Evolutionary conservation across 495 filamentous ascomycete genomes (phyloP).

Genomic region (Aspergillus olivimuriae): DNA sequence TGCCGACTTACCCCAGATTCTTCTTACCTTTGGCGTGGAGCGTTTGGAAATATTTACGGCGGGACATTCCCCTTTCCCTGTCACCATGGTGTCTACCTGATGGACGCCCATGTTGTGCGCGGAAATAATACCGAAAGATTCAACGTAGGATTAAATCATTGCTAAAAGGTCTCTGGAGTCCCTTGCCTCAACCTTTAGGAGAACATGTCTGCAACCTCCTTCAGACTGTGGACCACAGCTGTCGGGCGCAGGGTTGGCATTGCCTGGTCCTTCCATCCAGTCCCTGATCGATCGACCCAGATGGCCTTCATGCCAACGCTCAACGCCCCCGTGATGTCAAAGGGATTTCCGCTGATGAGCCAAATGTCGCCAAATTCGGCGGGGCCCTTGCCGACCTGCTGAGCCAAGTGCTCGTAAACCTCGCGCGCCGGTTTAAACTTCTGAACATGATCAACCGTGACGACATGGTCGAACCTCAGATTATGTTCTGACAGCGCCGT

Average conservation of each 20-base stretch:
- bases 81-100: not conserved
- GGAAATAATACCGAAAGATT: not conserved
- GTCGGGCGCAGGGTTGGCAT: conserved; percentile 23
- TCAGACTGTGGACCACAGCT: conserved; percentile 22
- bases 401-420: conserved; percentile 54
- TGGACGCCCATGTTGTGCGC: not conserved
- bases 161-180: too few relatives aligned
- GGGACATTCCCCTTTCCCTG: conserved; percentile 1
- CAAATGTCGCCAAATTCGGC: conserved; percentile 51
- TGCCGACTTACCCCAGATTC: conserved; percentile 48
- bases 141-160: too few relatives aligned
- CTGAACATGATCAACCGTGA: conserved; percentile 55
- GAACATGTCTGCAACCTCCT: conserved; percentile 22
- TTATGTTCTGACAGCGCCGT: conserved; percentile 47
- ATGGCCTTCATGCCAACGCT: conserved; percentile 49
- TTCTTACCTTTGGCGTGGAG: conserved; percentile 37
- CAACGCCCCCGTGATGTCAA: conserved; percentile 58
- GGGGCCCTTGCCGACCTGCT: conserved; percentile 43
- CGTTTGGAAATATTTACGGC: conserved; percentile 47
- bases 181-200: too few relatives aligned
- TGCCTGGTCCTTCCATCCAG: conserved; percentile 34
- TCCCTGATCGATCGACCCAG: conserved; percentile 60
- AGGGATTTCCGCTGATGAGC: conserved; percentile 74
- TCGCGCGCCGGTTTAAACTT: conserved; percentile 66
- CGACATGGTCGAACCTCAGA: conserved; percentile 44